These are phyloP conservation scores for Dalbergia oliveri DNA, from an alignment of 306 rosid species.

Conservation along the genomic window DNA sequence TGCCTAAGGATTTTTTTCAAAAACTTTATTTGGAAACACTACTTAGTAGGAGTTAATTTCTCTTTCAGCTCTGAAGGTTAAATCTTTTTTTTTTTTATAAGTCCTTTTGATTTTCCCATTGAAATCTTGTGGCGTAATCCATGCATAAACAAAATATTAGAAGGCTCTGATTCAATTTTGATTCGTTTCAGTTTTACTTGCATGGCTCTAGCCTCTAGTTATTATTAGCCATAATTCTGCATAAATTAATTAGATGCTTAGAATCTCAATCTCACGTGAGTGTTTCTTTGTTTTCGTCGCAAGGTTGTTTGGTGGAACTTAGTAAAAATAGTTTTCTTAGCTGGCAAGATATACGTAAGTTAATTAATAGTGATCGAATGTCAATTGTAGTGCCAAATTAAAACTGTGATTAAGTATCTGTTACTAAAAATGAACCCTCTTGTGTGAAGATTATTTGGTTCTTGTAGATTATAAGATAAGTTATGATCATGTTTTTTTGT, in stretches of 20 bases:
- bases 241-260: background rate
- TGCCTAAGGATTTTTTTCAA: background rate
- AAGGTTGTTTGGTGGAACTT: background rate
- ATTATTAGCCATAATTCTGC: background rate
- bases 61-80: constrained; percentile 22
- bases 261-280: constrained; percentile 10
- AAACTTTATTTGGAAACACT: background rate
- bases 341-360: background rate
- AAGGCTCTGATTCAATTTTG: constrained; percentile 28
- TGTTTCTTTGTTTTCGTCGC: background rate
- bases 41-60: background rate
- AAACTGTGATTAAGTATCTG: background rate
- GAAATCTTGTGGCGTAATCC: constrained; percentile 9
- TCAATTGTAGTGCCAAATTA: background rate
- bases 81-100: constrained; percentile 26
- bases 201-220: constrained; percentile 7
- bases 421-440: background rate
- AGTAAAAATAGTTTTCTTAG: background rate
- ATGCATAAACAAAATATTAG: background rate
- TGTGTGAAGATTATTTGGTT: constrained; percentile 28
- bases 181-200: constrained; percentile 30
- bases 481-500: background rate
- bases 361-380: background rate
- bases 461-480: background rate
- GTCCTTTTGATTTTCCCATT: background rate